Evolutionary conservation across 495 filamentous ascomycete genomes (phyloP), one percentile per base, ranked within the genome.

Genomic region (Penicillium paxilli): DNA sequence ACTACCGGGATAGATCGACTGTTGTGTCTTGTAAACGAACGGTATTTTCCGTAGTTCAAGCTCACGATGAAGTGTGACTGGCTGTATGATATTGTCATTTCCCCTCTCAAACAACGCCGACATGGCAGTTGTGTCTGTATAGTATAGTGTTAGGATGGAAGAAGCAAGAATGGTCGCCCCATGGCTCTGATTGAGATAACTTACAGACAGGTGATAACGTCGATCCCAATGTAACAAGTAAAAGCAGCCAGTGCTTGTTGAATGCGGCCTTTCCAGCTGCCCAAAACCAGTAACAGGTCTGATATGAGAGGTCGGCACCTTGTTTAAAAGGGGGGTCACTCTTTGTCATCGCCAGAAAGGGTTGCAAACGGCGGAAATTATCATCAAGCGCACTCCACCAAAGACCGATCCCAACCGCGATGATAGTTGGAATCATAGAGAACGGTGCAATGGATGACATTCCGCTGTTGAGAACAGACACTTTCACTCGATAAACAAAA

Each of bases 301-400:
- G 52, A 19, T 74, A 76, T 2, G 72, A 71, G 1, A 73, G 48
- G 16, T 19, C 48, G 12, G 54, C 49, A 8, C 65, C 65, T 42
- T 50, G 37, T 1, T 9, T 25, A 3, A 56, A 55, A 5, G 46
- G 49, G 5, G 33, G 55, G 16, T 52, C 55, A 0, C 54, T 40
- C 1, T 62, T 55, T 1, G 69, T 50, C 60, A 76, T 64, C 20
- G 62, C 45, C 0, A 76, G 21, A 47, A 57, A 76, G 10, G 71
- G 71, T 25, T 71, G 68, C 1, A 72, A 47, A 12, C 62, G 66
- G 8, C 66, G 63, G 19, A 72, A 66, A 12, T 47, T 66, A 0
- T 66, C 60, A 17, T 74, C 72, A 5, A 74, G 59, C 4, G 71
- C 60, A 23, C 63, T 58, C 72, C 72, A 76, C 69, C 69, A 76